These are phyloP conservation scores for Starmerella stellata DNA, from an alignment of 805 yeast species.

Conservation along the genomic window DNA sequence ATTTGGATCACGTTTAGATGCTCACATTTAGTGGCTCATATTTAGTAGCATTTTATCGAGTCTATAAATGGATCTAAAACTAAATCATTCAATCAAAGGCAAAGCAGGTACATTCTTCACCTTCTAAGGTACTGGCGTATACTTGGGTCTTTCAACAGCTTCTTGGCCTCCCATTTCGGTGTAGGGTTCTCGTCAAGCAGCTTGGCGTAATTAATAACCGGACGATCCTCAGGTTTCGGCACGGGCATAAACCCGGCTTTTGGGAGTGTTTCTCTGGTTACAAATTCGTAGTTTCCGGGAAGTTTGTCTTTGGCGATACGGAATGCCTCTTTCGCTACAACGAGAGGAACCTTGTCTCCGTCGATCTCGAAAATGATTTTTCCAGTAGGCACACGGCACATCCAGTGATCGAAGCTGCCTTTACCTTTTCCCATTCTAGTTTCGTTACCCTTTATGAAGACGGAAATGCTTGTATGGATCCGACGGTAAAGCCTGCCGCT, in stretches of 20 bases:
- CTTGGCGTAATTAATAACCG: conserved; percentile 35
- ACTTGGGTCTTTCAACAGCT: conserved; percentile 24
- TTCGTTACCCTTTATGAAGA: conserved; percentile 92
- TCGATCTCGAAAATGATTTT: conserved; percentile 72
- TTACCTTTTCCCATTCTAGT: conserved; percentile 99
- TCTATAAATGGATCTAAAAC: too few relatives aligned
- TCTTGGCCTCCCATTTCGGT: conserved; percentile 31
- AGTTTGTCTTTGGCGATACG: conserved; percentile 80
- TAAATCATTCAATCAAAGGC: too few relatives aligned
- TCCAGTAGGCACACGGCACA: conserved; percentile 88
- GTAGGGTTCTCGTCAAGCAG: conserved; percentile 43
- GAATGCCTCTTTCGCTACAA: conserved; percentile 71
- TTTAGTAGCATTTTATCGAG: too few relatives aligned
- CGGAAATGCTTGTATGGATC: conserved; percentile 68
- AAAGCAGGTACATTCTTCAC: too few relatives aligned
- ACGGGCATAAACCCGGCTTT: conserved; percentile 54
- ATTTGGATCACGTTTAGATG: too few relatives aligned
- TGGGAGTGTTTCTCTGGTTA: conserved; percentile 40
- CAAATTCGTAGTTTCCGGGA: conserved; percentile 82
- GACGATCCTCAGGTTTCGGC: conserved; percentile 28
- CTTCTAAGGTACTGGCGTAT: conserved; percentile 48
- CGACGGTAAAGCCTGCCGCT: conserved; percentile 60
- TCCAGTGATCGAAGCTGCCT: conserved; percentile 96
- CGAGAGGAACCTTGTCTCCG: conserved; percentile 63
- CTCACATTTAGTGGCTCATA: too few relatives aligned